Base-by-base conservation (phyloP, 2,329 filamentous ascomycete species). In the Akanthomyces dipterigenus region DNA sequence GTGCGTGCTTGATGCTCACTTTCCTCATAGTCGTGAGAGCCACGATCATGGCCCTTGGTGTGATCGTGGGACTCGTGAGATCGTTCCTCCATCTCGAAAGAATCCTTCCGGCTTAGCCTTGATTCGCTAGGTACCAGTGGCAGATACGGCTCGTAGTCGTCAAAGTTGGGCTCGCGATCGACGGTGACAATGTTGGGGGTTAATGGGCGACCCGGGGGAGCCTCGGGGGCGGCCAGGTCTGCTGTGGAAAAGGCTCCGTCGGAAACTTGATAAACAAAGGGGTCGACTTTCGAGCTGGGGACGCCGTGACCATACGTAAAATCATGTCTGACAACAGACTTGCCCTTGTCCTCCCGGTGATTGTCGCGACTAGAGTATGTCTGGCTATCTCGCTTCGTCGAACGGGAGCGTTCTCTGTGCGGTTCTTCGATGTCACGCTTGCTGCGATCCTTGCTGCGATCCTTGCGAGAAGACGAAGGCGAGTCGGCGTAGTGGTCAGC, bases 211-310 rank as follows among this genome's bases (percentile, higher is more conserved):
- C 70, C 69, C 1, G 77, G 75, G 1, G 78, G 76, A 14, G 73
- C 73, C 42, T 70, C 68, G 1, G 77, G 75, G 14, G 74, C 76
- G 24, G 70, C 67, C 61, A 71, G 67, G 36, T 70, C 65, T 3
- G 81, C 78, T 11, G 79, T 80, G 54, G 74, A 71, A 63, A 83
- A 83, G n/a, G 78, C 77, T 67, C 81, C 77, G 63, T 82, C 76
- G 46, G 76, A 65, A 63, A 86, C 80, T 70, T 82, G 83, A 67
- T 77, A 87, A 69, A 84, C 78, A 69, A 87, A 86, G 20, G 83
- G 82, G 70, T 87, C 80, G 67, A 82, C 70, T 55, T 70, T 67
- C n/a, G 69, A 66, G 62, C 66, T 67, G 63, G 69, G 66, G 26
- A 63, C 63, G 57, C 69, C 66, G 61, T 69, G 63, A 24, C 45